Base-by-base conservation (phyloP, 2,329 filamentous ascomycete species). In the Neurospora crassa region DNA sequence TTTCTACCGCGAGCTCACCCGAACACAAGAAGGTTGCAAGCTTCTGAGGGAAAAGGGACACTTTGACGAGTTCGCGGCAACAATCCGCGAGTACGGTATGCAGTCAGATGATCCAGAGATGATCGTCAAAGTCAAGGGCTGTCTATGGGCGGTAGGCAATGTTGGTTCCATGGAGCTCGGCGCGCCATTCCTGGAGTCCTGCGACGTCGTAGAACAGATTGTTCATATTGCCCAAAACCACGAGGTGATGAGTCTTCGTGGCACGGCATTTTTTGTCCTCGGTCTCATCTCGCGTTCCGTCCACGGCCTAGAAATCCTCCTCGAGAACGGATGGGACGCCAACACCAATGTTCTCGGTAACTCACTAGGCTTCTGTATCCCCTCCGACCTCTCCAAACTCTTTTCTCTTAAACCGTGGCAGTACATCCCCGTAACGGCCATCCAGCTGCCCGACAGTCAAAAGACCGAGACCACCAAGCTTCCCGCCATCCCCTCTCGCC, bases 151-250 rank as follows among this genome's bases (percentile, higher is more conserved):
- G 0, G 94, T 99, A 0, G 96, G 96, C 34, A 99, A 99, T 76
- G 95, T 99, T 45, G 96, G 96, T 0, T 97, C 94, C 0, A 98
- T 99, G 94, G 95, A 98, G 77, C 89, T 97, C 1, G 96, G 96
- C 1, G 95, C 95, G 1, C 94, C 94, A 0, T 99, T 99, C 79
- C 85, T 99, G 3, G 96, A 97, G 80, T 90, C 92, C 71, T 92
- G 90, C 45, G 92, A 97, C 75, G 93, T 98, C 45, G 93, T 98
- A 20, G 89, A 91, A 77, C 89, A 91, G 74, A 95, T 99, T 73
- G 89, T 98, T 67, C 86, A 89, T 74, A 97, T 99, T 78, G 96
- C 96, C 0, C 93, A 97, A 79, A 84, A 85, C 40, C 94, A 96
- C 59, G 90, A 94, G 75, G 92, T 99, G 68, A 91, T 99, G 89